phyloP scores from a whole-genome alignment of 495 filamentous ascomycete genomes.

The Xanthoparmelia taractica region DNA sequence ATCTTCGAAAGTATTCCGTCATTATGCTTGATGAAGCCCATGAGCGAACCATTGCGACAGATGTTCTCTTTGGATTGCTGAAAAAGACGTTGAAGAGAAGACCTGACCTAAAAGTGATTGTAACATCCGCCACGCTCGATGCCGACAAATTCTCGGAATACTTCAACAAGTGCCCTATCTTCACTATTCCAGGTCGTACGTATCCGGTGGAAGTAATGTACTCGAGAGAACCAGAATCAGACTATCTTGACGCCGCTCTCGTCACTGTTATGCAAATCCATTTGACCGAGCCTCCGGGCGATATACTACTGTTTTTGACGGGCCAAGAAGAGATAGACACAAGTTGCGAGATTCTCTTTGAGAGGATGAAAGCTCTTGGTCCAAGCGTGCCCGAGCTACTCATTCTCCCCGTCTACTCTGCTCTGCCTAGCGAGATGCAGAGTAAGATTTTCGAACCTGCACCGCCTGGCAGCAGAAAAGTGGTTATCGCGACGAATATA shows the following conservation, averaged over 20 bases:
- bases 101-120: slow-evolving; percentile 86
- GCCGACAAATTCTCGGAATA: slow-evolving; percentile 96
- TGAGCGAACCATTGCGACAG: slow-evolving; percentile 92
- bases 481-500: slow-evolving; percentile 98
- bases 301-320: slow-evolving; percentile 93
- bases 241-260: slow-evolving; percentile 93
- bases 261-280: slow-evolving; percentile 98
- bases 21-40: slow-evolving; percentile 99
- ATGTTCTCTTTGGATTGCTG: slow-evolving; percentile 86
- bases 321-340: slow-evolving; percentile 99
- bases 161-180: slow-evolving; percentile 90
- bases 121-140: slow-evolving; percentile 92
- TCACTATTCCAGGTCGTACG: slow-evolving; percentile 91
- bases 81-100: slow-evolving; percentile 87
- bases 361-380: slow-evolving; percentile 93
- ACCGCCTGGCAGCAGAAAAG: slow-evolving; percentile 80
- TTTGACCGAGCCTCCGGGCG: slow-evolving; percentile 78
- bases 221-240: slow-evolving; percentile 84
- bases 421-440: slow-evolving; percentile 88
- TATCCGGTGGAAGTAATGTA: slow-evolving; percentile 95
- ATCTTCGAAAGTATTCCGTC: slow-evolving; percentile 79
- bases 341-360: slow-evolving; percentile 79
- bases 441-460: slow-evolving; percentile 91
- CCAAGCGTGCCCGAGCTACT: slow-evolving; percentile 85
- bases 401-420: slow-evolving; percentile 90